Base-by-base conservation (phyloP, 2,329 filamentous ascomycete genomes). In the Aspergillus sp. region DNA sequence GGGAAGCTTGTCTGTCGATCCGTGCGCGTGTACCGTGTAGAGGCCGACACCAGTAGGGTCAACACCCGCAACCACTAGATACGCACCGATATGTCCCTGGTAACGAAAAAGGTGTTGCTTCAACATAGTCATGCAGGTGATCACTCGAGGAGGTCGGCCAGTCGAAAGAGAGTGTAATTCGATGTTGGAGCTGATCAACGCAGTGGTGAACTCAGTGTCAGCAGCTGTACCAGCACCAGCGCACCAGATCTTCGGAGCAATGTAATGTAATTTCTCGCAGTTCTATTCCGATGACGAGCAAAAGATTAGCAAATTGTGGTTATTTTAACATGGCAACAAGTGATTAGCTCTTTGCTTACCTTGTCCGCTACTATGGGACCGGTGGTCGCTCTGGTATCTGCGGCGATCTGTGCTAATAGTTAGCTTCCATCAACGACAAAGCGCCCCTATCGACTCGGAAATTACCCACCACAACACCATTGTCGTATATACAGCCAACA, bases 231-330 rank as follows among this genome's bases (percentile, higher is more conserved):
- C 95, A 67, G 95, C 96, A 68, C 95, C 95, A 9, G 95, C 95
- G 79, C 95, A 99, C 95, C 95, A 99, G 79, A 99, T 99, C 78
- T 97, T 92, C 59, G 95, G 93, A 44, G 95, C 85, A 77, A 99
- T 99, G 84, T 96, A 99, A 82, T 99, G 95, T 64, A 99, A 88
- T 83, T 99, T 99, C 82, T 99, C 93, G 83, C 95, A 98, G 85
- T 99, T 99, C 91, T 87, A 68, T 56, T 6, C 4, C 17, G 25
- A 23, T 21, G 41, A 23, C 9, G 53, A 55, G n/a, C 33, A 17
- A 8, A 9, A 1, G 5, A 23, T 44, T 39, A 54, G 41, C 43
- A 47, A 12, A 9, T 8, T 11, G 2, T 7, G 7, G 6, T 47
- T 27, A 19, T 21, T 33, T 9, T 19, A 3, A 33, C 6, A 47